Evolutionary conservation across 129 eudicot species (phyloP).

Genomic region (Centaurea solstitialis): DNA sequence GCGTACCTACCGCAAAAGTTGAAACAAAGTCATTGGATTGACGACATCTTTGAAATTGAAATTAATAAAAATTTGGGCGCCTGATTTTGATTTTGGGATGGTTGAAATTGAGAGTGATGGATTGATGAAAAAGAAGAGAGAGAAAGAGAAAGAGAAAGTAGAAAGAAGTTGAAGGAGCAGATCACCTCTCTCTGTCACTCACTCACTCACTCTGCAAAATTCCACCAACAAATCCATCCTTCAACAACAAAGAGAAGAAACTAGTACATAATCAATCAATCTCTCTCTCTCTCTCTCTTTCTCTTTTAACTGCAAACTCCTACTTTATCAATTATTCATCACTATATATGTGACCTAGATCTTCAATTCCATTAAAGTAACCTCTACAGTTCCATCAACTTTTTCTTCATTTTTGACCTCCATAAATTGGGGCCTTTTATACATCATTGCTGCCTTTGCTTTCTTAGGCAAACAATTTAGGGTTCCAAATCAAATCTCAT

Average conservation of each 20-base stretch:
- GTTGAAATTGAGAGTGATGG: constrained; percentile 2
- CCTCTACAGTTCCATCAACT: constrained; percentile 34
- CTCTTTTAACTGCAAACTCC: no score
- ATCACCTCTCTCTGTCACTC: constrained; percentile 21
- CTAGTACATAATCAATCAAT: constrained; percentile 7
- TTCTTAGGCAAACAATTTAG: constrained; percentile 48
- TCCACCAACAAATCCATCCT: constrained; percentile 44
- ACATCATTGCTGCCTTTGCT: constrained; percentile 69
- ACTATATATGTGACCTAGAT: neutral
- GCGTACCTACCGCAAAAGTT: no score
- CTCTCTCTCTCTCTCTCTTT: neutral
- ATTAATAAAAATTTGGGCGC: no score
- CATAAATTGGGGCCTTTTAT: constrained; percentile 51
- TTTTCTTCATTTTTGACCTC: constrained; percentile 45
- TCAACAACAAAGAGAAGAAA: constrained; percentile 1
- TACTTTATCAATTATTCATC: neutral
- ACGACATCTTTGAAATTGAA: no score
- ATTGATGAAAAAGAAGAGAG: neutral
- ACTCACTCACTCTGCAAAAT: constrained; percentile 20
- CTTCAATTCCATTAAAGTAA: neutral
- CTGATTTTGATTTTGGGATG: constrained; percentile 12
- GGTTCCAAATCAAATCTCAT: constrained; percentile 32
- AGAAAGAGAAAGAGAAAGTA: constrained; percentile 5
- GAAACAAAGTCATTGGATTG: no score
- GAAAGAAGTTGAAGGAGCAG: constrained; percentile 16